phyloP scores from a whole-genome alignment of 805 yeast genomes.

The Scheffersomyces coipomensis region DNA sequence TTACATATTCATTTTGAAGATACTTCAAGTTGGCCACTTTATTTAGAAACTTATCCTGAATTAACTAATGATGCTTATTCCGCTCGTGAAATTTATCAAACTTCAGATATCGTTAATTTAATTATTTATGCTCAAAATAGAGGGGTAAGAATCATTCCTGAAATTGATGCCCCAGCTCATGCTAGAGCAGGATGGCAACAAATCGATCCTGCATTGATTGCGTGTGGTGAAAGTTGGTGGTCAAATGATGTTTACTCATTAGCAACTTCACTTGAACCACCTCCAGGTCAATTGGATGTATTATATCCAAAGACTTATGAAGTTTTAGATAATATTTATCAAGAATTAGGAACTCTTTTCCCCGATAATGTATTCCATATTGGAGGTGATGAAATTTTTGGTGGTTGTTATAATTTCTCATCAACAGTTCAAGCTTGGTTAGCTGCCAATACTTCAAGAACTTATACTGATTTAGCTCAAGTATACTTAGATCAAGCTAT shows the following conservation, averaged over 20 bases:
- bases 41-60: constrained; percentile 28
- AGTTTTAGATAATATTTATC: constrained; percentile 28
- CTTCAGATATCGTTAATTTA: constrained; percentile 21
- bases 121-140: constrained; percentile 29
- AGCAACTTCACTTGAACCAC: constrained; percentile 34
- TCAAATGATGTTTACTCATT: constrained; percentile 17
- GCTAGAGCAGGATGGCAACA: constrained; percentile 37
- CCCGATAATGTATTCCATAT: constrained; percentile 39
- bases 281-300: constrained; percentile 41
- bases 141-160: constrained; percentile 43
- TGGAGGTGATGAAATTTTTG: constrained; percentile 38
- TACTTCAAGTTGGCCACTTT: constrained; percentile 41
- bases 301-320: constrained; percentile 28
- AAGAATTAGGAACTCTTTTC: constrained; percentile 30
- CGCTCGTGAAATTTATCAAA: constrained; percentile 23
- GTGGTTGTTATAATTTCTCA: constrained; percentile 32
- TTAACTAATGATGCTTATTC: constrained; percentile 41
- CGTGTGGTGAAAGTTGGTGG: constrained; percentile 29
- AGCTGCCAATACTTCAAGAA: constrained; percentile 17
- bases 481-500: constrained; percentile 32
- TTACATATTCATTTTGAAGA: constrained; percentile 43
- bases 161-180: constrained; percentile 43
- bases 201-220: constrained; percentile 23
- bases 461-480: constrained; percentile 27
- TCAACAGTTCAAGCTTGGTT: constrained; percentile 23